Evolutionary conservation across 140 eudicot genomes (phyloP), one percentile per base, ranked within the genome.

Genomic region (Ambrosia hybrid): DNA sequence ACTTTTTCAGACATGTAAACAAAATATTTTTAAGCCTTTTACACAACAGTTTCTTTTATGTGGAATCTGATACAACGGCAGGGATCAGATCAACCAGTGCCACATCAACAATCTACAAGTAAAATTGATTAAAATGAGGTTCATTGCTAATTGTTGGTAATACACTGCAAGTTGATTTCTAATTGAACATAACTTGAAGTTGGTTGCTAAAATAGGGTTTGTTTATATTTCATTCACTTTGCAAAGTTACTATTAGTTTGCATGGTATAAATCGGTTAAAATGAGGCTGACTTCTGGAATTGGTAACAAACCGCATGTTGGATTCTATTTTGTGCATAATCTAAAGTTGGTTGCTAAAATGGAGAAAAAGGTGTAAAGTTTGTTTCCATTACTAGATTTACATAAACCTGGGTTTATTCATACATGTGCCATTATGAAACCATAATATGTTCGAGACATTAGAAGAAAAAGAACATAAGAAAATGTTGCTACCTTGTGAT

Each of bases 401-500:
- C 26, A 21, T 9, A 55, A 37, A 10, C 62, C 39, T 70, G 16
- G n/a, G 65, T 2, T 43, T 48, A 60, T 34, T 14, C 15, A 48
- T 13, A 60, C 12, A 17, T 26, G 51, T 68, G 73, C n/a, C 14
- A 3, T 36, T 48, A 48, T 43, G 51, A 57, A 48, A 53, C 62
- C 51, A 79, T 2, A 16, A 64, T 49, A 65, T 3, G 52, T 14
- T 62, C 55, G 21, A 51, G 26, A 70, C 26, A 51, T 11, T 59
- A 37, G 11, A 56, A 55, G 70, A 45, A 57, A 48, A 64, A 45
- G 39, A 70, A 67, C 65, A 39, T 48, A 39, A 51, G 43, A 9
- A 69, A 61, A 65, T 34, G 48, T 33, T 34, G 67, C 71, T 85
- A 92, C 98, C 98, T 89, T 87, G 88, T 93, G 98, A 76, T 86